Conservation (phyloP, 768 basidiomycete genomes). For the Scleroderma citrinum region DNA sequence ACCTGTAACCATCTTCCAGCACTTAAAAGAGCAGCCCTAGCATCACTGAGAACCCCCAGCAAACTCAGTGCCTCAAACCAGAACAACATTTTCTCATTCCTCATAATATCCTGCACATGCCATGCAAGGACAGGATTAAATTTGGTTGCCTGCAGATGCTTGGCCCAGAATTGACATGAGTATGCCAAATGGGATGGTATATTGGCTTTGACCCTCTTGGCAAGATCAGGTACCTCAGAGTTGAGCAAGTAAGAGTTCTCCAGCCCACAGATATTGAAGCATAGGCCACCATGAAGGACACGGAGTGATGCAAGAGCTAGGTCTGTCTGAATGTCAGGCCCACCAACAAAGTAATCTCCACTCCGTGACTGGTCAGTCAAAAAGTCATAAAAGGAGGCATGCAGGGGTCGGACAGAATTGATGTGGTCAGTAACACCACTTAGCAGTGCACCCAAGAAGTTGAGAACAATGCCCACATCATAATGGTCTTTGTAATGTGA, state of each 20-base stretch:
- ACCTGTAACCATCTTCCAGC: neutral
- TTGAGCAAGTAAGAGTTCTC: slow-evolving; percentile 30
- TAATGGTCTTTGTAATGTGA: neutral
- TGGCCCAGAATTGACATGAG: slow-evolving; percentile 33
- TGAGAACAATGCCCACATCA: neutral
- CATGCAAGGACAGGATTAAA: slow-evolving; percentile 12
- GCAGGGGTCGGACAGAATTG: slow-evolving; percentile 13
- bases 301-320: slow-evolving; percentile 19
- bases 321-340: slow-evolving; percentile 5
- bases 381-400: slow-evolving; percentile 26
- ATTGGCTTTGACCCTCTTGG: slow-evolving; percentile 9
- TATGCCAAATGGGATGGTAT: slow-evolving; percentile 32
- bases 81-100: slow-evolving; percentile 24
- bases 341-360: slow-evolving; percentile 9
- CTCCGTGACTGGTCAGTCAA: slow-evolving; percentile 11
- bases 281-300: slow-evolving; percentile 27
- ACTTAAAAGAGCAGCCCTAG: neutral
- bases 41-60: neutral
- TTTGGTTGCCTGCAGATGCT: slow-evolving; percentile 17
- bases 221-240: slow-evolving; percentile 17
- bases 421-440: neutral
- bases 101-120: slow-evolving; percentile 12
- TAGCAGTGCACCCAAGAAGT: slow-evolving; percentile 4
- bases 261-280: slow-evolving; percentile 36
- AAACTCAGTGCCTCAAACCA: slow-evolving; percentile 35